Percentiles rank a stretch among this genome's conserved stretches.
Evolutionary conservation across 495 filamentous ascomycete genomes (phyloP).

Genomic region (Trichoderma asperelloides): DNA sequence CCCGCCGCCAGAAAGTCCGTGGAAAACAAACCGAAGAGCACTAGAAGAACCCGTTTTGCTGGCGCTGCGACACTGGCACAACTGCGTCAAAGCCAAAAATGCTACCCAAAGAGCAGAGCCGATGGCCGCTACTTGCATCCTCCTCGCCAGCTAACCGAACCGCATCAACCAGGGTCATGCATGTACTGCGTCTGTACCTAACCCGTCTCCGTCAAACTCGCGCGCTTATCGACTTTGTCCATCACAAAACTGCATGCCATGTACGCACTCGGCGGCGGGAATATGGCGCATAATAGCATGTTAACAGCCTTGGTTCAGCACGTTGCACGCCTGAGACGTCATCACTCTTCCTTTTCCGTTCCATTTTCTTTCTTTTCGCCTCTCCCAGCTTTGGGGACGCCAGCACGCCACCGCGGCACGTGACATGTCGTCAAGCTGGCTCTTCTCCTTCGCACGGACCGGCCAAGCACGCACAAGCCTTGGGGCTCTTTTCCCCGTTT

Average conservation of each 20-base stretch:
- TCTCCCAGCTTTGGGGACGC: neutral
- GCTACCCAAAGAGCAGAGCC: neutral
- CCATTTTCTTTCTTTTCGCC: neutral
- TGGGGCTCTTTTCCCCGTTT: neutral
- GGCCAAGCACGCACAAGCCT: neutral
- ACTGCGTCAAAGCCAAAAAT: neutral
- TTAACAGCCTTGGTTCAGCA: too few relatives aligned
- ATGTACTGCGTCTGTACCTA: neutral
- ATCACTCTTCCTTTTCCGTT: neutral
- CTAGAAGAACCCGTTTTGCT: neutral
- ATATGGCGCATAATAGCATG: too few relatives aligned
- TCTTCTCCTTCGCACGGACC: neutral
- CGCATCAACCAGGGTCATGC: neutral
- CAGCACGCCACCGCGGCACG: constrained; percentile 1
- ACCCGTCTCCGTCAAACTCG: neutral
- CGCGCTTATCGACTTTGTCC: too few relatives aligned
- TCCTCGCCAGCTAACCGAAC: neutral
- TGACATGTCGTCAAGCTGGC: neutral
- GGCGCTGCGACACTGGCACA: neutral
- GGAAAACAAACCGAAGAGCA: neutral
- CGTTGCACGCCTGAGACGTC: too few relatives aligned
- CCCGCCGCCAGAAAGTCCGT: neutral
- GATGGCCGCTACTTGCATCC: neutral
- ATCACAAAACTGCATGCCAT: too few relatives aligned
- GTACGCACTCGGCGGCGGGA: too few relatives aligned